phyloP scores from a whole-genome alignment of 257 asterid genomes.

The Solanum chmielewskii region DNA sequence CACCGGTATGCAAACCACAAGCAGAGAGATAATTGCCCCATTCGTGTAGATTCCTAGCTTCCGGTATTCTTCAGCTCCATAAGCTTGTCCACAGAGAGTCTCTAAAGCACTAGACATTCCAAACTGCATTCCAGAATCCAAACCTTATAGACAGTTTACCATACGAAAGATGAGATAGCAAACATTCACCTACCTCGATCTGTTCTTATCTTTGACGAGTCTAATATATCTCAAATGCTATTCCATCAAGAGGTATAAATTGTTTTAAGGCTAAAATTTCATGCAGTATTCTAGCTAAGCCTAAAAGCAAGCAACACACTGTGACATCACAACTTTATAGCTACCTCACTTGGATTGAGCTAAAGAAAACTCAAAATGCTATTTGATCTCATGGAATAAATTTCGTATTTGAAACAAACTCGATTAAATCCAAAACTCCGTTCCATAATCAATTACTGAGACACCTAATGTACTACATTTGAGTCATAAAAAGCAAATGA shows the following conservation, averaged over 20 bases:
- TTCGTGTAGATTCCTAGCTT: constrained; percentile 44
- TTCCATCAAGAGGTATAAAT: background rate
- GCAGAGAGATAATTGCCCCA: constrained; percentile 46
- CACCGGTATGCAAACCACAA: constrained; percentile 46
- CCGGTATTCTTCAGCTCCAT: constrained; percentile 57
- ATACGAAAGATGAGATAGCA: background rate
- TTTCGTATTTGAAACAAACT: background rate
- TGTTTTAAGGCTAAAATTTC: background rate
- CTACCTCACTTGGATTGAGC: background rate
- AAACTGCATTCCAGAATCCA: constrained; percentile 21
- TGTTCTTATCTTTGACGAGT: background rate
- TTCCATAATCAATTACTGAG: background rate
- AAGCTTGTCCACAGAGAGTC: constrained; percentile 86
- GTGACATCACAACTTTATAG: background rate
- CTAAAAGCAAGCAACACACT: background rate
- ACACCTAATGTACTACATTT: background rate
- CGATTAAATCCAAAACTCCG: background rate
- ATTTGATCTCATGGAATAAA: background rate
- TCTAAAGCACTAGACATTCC: constrained; percentile 87
- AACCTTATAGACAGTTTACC: background rate
- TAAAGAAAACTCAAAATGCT: background rate
- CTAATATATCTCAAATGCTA: background rate
- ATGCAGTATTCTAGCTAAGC: background rate
- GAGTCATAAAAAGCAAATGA: background rate
- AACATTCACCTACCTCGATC: background rate